Conservation (phyloP, 1,139 yeast genomes). For the Wickerhamomyces sp. region DNA sequence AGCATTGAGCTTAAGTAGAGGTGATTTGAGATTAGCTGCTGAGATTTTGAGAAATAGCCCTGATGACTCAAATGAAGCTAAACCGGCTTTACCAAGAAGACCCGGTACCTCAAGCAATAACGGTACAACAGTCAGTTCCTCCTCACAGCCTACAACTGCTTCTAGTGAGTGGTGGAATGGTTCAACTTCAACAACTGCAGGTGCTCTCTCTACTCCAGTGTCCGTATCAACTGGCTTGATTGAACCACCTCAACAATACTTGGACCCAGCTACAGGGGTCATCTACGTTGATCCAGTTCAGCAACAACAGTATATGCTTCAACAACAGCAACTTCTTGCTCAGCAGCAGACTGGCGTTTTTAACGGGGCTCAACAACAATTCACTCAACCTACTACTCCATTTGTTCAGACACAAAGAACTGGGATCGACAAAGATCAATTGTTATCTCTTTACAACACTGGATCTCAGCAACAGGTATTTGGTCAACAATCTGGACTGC, state of each 20-base stretch:
- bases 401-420: slow-evolving; percentile 13
- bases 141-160: slow-evolving; percentile 32
- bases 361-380: slow-evolving; percentile 1
- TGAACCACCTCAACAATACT: slow-evolving; percentile 44
- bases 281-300: slow-evolving; percentile 52
- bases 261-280: slow-evolving; percentile 58
- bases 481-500: slow-evolving; percentile 20
- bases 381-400: slow-evolving; percentile 5
- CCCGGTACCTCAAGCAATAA: slow-evolving; percentile 17
- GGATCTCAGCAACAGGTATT: slow-evolving; percentile 19
- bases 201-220: slow-evolving; percentile 9
- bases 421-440: slow-evolving; percentile 20
- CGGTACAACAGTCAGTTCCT: slow-evolving; percentile 26
- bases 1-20: slow-evolving; percentile 27
- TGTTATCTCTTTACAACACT: slow-evolving; percentile 23
- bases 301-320: slow-evolving; percentile 46
- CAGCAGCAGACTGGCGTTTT: slow-evolving; percentile 5
- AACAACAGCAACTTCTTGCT: slow-evolving; percentile 21
- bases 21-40: slow-evolving; percentile 26
- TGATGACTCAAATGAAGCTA: slow-evolving; percentile 12
- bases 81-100: slow-evolving; percentile 24
- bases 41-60: slow-evolving; percentile 18
- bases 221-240: slow-evolving; percentile 22
- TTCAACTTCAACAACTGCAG: background rate
- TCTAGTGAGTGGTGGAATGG: slow-evolving; percentile 30